Percentiles rank a stretch among this genome's conserved stretches.
These are phyloP conservation scores for Ceriops zippeliana DNA, from an alignment of 345 rosid species.

Conservation along the genomic window DNA sequence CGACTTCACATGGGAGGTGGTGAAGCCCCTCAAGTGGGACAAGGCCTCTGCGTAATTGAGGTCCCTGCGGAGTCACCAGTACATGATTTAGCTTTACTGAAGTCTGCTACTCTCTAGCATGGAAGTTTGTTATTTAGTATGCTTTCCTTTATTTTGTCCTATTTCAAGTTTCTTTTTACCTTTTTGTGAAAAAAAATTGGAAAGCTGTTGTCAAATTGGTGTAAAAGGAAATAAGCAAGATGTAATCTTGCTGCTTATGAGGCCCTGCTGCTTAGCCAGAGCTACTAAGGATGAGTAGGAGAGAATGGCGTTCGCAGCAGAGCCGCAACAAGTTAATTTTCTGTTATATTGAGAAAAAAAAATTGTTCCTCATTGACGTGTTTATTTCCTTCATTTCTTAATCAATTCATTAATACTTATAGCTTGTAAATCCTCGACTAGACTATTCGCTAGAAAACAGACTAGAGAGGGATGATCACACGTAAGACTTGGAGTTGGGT, in stretches of 20 bases:
- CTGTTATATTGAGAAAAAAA: no score
- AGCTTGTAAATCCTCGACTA: no score
- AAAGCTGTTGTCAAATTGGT: background rate
- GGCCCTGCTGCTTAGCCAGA: background rate
- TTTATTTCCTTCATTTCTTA: no score
- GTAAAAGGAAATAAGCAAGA: background rate
- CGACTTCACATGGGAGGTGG: constrained; percentile 1
- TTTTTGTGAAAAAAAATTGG: no score
- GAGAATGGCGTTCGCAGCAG: background rate
- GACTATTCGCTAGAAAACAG: no score
- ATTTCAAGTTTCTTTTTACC: background rate
- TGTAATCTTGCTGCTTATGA: background rate
- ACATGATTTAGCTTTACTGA: background rate
- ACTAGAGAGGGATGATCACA: no score
- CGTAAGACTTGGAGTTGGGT: no score
- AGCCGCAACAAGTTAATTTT: background rate
- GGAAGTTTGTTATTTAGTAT: background rate
- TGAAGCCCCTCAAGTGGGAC: constrained; percentile 4
- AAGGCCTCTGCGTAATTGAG: background rate
- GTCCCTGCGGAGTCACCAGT: background rate
- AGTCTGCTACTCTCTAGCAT: no score
- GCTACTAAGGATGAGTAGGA: background rate
- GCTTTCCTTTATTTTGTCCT: background rate
- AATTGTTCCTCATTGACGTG: no score
- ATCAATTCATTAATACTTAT: no score